Evolutionary conservation across 139 green algal genomes (phyloP).

Genomic region (Trebouxia sp.): DNA sequence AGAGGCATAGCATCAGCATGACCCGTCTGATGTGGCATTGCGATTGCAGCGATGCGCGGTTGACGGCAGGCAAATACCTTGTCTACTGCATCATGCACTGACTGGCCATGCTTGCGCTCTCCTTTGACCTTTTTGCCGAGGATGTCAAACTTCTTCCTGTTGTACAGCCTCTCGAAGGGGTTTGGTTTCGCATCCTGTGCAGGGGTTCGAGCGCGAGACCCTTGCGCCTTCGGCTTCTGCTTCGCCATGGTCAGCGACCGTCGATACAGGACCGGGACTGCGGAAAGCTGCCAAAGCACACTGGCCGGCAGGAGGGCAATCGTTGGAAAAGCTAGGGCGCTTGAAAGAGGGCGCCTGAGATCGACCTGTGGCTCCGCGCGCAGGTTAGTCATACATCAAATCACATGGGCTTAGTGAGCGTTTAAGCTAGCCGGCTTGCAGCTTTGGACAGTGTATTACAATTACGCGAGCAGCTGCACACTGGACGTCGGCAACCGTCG

Average conservation of each 20-base stretch:
- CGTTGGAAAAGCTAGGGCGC: too few relatives aligned
- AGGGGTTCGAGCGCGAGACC: neutral
- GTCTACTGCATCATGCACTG: constrained; percentile 43
- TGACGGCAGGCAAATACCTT: constrained; percentile 52
- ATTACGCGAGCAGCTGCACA: too few relatives aligned
- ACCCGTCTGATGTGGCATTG: neutral
- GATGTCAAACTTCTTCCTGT: constrained; percentile 62
- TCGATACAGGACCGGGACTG: neutral
- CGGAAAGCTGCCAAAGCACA: neutral
- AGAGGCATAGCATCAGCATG: too few relatives aligned
- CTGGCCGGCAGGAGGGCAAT: neutral
- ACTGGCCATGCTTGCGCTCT: constrained; percentile 35
- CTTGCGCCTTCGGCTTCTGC: neutral
- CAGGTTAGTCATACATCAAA: too few relatives aligned
- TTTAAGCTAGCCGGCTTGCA: too few relatives aligned
- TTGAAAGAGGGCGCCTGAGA: too few relatives aligned
- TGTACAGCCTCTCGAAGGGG: constrained; percentile 52
- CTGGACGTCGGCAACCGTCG: too few relatives aligned
- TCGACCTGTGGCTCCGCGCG: too few relatives aligned
- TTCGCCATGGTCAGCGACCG: neutral
- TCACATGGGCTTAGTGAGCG: too few relatives aligned
- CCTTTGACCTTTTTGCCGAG: constrained; percentile 61
- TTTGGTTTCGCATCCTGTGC: constrained; percentile 34
- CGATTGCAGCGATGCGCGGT: neutral
- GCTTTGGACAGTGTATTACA: too few relatives aligned